Percentiles rank a stretch among this genome's conserved stretches.
phyloP scores from a whole-genome alignment of 495 filamentous ascomycete genomes.

The Hypomontagnella monticulosa region DNA sequence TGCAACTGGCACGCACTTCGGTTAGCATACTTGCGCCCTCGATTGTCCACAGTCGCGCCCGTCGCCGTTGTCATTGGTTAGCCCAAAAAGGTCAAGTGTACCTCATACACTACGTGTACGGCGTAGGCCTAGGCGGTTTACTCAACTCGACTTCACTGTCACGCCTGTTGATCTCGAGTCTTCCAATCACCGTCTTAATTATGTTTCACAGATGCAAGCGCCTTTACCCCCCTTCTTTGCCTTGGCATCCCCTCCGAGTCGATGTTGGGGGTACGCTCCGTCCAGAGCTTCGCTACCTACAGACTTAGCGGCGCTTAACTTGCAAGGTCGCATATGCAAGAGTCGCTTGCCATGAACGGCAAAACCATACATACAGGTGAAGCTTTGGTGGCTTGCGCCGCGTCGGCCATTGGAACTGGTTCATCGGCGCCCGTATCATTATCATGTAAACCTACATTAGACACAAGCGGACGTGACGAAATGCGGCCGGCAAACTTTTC shows the following conservation, averaged over 20 bases:
- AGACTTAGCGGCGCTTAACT: slow-evolving; percentile 41
- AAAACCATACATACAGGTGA: slow-evolving; percentile 24
- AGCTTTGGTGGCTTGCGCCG: slow-evolving; percentile 31
- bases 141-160: slow-evolving; percentile 26
- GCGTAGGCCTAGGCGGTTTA: slow-evolving; percentile 13
- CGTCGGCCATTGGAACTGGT: slow-evolving; percentile 31
- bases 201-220: slow-evolving; percentile 38
- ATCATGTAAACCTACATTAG: slow-evolving; percentile 30
- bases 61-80: slow-evolving; percentile 28
- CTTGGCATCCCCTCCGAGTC: slow-evolving; percentile 29
- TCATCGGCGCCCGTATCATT: slow-evolving; percentile 20
- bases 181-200: slow-evolving; percentile 33
- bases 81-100: slow-evolving; percentile 24
- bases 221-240: slow-evolving; percentile 24
- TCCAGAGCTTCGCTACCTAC: slow-evolving; percentile 22
- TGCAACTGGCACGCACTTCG: slow-evolving; percentile 38
- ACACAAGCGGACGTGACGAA: slow-evolving; percentile 28
- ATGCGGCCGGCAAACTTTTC: slow-evolving; percentile 40
- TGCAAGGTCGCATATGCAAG: slow-evolving; percentile 39
- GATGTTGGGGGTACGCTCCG: slow-evolving; percentile 17
- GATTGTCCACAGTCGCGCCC: slow-evolving; percentile 29
- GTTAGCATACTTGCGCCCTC: slow-evolving; percentile 34
- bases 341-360: slow-evolving; percentile 26
- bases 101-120: slow-evolving; percentile 30
- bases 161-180: slow-evolving; percentile 26